These are phyloP conservation scores for Acorus gramineus DNA, from an alignment of 106 monocot species.

Conservation along the genomic window DNA sequence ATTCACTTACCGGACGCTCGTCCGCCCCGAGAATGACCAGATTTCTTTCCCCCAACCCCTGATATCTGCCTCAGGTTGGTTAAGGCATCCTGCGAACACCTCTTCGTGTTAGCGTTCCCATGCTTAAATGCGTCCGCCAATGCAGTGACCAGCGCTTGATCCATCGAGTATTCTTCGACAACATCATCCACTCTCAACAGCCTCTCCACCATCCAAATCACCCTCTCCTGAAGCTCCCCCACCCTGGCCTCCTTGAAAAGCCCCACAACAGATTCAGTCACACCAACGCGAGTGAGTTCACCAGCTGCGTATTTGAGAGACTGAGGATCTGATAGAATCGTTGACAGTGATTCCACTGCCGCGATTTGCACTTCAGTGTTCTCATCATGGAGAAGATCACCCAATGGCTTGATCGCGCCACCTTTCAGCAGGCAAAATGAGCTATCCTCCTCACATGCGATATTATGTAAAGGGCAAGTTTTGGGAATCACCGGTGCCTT, in stretches of 20 bases:
- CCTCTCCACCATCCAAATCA: conserved; percentile 25
- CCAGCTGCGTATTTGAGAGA: conserved; percentile 15
- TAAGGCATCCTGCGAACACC: conserved; percentile 31
- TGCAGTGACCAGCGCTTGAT: conserved; percentile 33
- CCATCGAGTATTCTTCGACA: conserved; percentile 14
- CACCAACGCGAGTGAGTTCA: conserved; percentile 21
- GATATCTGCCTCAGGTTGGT: conserved; percentile 37
- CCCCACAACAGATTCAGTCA: conserved; percentile 20
- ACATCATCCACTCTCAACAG: conserved; percentile 23
- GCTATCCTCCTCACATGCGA: conserved; percentile 19
- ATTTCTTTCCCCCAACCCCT: conserved; percentile 30
- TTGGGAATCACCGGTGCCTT: conserved; percentile 10
- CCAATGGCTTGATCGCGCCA: conserved; percentile 24
- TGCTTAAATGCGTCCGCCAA: conserved; percentile 36
- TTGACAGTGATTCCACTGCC: conserved; percentile 36
- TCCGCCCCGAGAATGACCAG: not conserved
- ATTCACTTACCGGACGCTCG: too few relatives aligned
- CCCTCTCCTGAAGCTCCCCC: conserved; percentile 39
- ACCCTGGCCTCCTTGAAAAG: conserved; percentile 24
- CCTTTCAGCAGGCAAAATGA: conserved; percentile 41
- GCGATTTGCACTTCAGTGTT: conserved; percentile 33
- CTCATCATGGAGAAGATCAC: conserved; percentile 32
- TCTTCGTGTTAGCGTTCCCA: conserved; percentile 29
- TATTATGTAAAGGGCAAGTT: conserved; percentile 23
- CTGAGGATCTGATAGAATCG: conserved; percentile 19